Conservation (phyloP, 2,329 filamentous ascomycete species). For the Colletotrichum caudatum region DNA sequence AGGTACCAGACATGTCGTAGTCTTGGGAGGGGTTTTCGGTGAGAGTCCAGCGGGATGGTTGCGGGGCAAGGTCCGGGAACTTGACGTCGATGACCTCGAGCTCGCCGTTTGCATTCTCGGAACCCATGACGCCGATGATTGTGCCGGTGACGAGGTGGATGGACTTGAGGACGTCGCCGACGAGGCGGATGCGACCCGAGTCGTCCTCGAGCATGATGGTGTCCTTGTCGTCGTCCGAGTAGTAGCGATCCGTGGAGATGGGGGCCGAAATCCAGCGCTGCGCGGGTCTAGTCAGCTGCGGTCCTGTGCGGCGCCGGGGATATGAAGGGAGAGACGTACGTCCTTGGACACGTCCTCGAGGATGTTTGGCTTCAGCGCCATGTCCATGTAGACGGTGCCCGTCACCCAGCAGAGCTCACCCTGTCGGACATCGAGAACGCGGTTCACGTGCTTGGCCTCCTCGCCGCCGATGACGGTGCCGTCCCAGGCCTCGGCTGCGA, state of each 20-base stretch:
- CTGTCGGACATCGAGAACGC: slow-evolving; percentile 95
- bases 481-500: slow-evolving; percentile 81
- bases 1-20: slow-evolving; percentile 68
- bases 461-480: slow-evolving; percentile 84
- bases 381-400: slow-evolving; percentile 97
- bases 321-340: slow-evolving; percentile 62
- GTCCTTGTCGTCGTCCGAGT: slow-evolving; percentile 68
- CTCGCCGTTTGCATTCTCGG: slow-evolving; percentile 90
- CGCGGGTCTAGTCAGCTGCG: slow-evolving; percentile 1
- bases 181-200: slow-evolving; percentile 85
- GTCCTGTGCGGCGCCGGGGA: background rate
- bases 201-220: slow-evolving; percentile 95
- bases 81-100: slow-evolving; percentile 93
- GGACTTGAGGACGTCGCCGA: slow-evolving; percentile 75
- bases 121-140: slow-evolving; percentile 93
- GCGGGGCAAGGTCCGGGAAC: slow-evolving; percentile 85
- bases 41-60: slow-evolving; percentile 83
- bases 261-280: slow-evolving; percentile 92
- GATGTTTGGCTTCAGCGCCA: slow-evolving; percentile 96
- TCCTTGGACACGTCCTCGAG: slow-evolving; percentile 95
- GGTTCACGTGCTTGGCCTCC: slow-evolving; percentile 79
- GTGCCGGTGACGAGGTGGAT: slow-evolving; percentile 89
- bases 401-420: slow-evolving; percentile 95
- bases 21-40: slow-evolving; percentile 63
- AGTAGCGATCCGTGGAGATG: slow-evolving; percentile 81